These are phyloP conservation scores for Solanum medicagineum DNA, from an alignment of 257 asterid genomes.

Conservation along the genomic window DNA sequence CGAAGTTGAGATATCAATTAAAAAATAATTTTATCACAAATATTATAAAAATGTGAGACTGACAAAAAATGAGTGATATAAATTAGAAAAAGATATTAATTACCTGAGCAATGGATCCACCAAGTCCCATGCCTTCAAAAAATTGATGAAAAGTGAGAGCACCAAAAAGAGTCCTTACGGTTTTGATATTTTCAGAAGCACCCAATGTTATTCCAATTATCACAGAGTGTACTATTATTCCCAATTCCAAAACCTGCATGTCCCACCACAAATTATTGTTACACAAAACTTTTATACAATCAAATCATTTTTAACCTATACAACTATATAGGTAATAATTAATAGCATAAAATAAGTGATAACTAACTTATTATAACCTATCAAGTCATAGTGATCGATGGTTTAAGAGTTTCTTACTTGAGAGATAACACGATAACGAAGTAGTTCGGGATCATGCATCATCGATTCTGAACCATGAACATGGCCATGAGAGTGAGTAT, in stretches of 20 bases:
- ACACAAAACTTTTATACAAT: neutral
- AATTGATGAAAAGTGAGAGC: conserved; percentile 6
- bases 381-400: too few relatives aligned
- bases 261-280: neutral
- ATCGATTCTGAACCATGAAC: conserved; percentile 1
- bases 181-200: neutral
- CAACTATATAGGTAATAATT: too few relatives aligned
- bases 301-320: too few relatives aligned
- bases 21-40: too few relatives aligned
- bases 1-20: neutral
- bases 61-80: too few relatives aligned
- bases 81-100: neutral
- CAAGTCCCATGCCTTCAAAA: conserved; percentile 8
- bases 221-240: neutral
- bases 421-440: conserved; percentile 4
- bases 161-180: neutral
- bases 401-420: neutral
- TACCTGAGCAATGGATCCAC: conserved; percentile 6
- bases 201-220: conserved; percentile 4
- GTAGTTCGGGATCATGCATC: neutral
- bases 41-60: too few relatives aligned
- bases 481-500: conserved; percentile 11
- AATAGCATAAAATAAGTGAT: too few relatives aligned
- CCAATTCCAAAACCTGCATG: neutral
- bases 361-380: too few relatives aligned